A percentile compares a stretch with the other conserved stretches of the same genome.
Conservation (phyloP, 495 filamentous ascomycete species). For the Daldinia caldariorum region DNA sequence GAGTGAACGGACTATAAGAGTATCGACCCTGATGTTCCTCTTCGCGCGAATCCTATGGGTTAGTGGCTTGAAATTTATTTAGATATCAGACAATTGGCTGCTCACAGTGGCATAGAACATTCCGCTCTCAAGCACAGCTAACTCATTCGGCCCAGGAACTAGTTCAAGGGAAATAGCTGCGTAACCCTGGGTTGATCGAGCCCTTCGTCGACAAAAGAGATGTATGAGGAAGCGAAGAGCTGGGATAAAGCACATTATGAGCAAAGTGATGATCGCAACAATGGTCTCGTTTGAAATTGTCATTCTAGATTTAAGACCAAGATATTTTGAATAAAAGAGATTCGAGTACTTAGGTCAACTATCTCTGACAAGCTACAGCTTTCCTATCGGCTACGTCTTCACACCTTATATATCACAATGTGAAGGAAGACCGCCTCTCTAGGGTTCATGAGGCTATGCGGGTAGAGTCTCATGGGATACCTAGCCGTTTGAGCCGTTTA, state of each 20-base stretch:
- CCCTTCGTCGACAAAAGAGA: background rate
- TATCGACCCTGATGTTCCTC: conserved; percentile 1
- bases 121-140: background rate
- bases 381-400: too few species aligned
- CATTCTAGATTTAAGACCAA: background rate
- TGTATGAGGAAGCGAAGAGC: background rate
- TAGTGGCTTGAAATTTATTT: background rate
- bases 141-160: background rate
- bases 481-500: too few species aligned
- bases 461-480: too few species aligned
- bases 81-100: background rate
- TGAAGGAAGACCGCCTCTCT: too few species aligned
- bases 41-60: background rate
- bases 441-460: too few species aligned
- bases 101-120: background rate
- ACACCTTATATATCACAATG: too few species aligned
- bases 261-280: background rate
- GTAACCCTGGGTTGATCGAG: background rate
- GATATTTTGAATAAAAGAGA: background rate
- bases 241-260: background rate
- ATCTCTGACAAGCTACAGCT: background rate
- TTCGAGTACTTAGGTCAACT: background rate
- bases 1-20: background rate
- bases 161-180: background rate
- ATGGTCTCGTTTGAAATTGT: background rate